Evolutionary conservation across 495 filamentous ascomycete species (phyloP).

Genomic region (Penicillium tannophilum): DNA sequence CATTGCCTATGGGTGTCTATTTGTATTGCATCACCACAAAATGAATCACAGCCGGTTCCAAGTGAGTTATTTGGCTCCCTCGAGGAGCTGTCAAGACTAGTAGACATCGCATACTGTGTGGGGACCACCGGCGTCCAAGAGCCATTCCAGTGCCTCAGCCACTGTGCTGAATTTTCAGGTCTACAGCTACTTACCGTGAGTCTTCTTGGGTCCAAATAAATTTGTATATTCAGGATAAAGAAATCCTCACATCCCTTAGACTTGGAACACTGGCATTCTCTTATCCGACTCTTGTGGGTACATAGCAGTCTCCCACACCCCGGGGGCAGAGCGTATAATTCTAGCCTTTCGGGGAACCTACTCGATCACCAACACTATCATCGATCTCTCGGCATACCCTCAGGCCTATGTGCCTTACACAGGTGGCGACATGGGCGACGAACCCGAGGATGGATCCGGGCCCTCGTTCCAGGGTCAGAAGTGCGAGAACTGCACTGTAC

Average conservation of each 20-base stretch:
- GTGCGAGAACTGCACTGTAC: slow-evolving; percentile 87
- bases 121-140: slow-evolving; percentile 76
- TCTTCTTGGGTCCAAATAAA: background rate
- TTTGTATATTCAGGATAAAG: background rate
- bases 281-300: slow-evolving; percentile 93
- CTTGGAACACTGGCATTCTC: slow-evolving; percentile 87
- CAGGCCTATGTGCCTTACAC: slow-evolving; percentile 89
- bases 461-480: background rate
- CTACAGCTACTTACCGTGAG: slow-evolving; percentile 73
- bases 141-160: slow-evolving; percentile 83
- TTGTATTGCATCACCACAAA: slow-evolving; percentile 4
- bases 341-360: slow-evolving; percentile 97
- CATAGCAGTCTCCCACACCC: slow-evolving; percentile 77
- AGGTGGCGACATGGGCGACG: slow-evolving; percentile 33
- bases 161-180: slow-evolving; percentile 75
- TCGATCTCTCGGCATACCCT: slow-evolving; percentile 83
- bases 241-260: slow-evolving; percentile 40
- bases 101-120: slow-evolving; percentile 95
- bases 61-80: slow-evolving; percentile 72
- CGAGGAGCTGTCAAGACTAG: slow-evolving; percentile 81
- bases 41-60: slow-evolving; percentile 48
- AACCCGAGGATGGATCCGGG: slow-evolving; percentile 17
- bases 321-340: slow-evolving; percentile 64
- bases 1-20: background rate
- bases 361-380: slow-evolving; percentile 84